Conservation (phyloP, 2,329 filamentous ascomycete species). For the Stemphylium lycopersici region DNA sequence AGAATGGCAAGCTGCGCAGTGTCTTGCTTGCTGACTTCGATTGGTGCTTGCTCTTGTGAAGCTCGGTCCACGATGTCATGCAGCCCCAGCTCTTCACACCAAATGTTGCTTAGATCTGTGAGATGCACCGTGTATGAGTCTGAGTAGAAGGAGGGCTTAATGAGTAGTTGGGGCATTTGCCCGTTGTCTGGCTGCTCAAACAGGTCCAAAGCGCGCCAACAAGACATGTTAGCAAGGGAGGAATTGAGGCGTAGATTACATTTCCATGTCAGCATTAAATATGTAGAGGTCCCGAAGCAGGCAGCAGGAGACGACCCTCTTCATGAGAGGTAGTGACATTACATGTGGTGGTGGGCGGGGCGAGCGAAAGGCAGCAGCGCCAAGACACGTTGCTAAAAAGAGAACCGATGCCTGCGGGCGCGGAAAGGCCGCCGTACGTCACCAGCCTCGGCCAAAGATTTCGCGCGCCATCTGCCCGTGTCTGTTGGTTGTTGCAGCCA, state of each 20-base stretch:
- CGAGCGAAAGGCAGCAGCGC: slow-evolving; percentile 20
- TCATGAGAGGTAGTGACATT: neutral
- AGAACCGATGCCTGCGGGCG: slow-evolving; percentile 8
- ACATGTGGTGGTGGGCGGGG: neutral
- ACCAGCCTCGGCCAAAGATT: slow-evolving; percentile 24
- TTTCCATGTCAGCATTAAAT: neutral
- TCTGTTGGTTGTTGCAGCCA: neutral
- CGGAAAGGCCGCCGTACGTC: slow-evolving; percentile 26
- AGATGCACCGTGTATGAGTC: slow-evolving; percentile 69
- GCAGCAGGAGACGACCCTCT: neutral
- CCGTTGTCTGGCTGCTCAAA: slow-evolving; percentile 28
- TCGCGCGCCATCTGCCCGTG: slow-evolving; percentile 13
- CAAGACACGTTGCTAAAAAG: slow-evolving; percentile 7
- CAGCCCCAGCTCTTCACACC: slow-evolving; percentile 69
- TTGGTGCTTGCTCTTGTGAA: slow-evolving; percentile 68
- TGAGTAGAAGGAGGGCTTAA: slow-evolving; percentile 63
- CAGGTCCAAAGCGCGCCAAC: slow-evolving; percentile 43
- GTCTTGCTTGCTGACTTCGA: slow-evolving; percentile 72
- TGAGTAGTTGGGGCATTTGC: slow-evolving; percentile 64
- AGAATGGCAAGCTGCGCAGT: slow-evolving; percentile 71
- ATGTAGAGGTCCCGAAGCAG: neutral
- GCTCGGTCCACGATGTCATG: slow-evolving; percentile 68
- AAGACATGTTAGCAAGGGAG: slow-evolving; percentile 31
- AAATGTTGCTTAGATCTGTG: slow-evolving; percentile 76
- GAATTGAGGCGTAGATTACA: neutral